Percentiles rank a stretch among this genome's conserved stretches.
These are phyloP conservation scores for Colletotrichum theobromicola DNA, from an alignment of 2,329 filamentous ascomycete species.

Conservation along the genomic window DNA sequence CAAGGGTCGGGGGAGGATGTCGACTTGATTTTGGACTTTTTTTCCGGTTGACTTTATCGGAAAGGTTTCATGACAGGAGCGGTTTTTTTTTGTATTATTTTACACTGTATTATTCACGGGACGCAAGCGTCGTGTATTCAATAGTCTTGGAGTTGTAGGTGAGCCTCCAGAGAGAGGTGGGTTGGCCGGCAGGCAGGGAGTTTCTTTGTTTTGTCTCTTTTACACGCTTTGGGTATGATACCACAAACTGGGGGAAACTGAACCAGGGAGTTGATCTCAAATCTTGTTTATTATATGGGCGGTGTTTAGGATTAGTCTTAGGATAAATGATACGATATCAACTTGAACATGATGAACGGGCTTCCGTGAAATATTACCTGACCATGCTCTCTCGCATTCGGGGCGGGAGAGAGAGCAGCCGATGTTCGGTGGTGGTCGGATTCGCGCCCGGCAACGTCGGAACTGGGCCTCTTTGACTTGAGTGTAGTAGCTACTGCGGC, in stretches of 20 bases:
- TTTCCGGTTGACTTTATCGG: not conserved
- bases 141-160: not conserved
- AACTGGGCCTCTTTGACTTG: too few species aligned
- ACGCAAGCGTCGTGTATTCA: not conserved
- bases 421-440: not conserved
- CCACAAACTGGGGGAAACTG: slow-evolving; percentile 4
- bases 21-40: not conserved
- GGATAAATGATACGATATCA: not conserved
- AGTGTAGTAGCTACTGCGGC: too few species aligned
- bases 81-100: not conserved
- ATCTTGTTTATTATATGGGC: not conserved
- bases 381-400: accelerated
- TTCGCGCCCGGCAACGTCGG: too few species aligned
- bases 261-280: not conserved
- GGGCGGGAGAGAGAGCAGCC: accelerated
- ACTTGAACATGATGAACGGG: not conserved
- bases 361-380: not conserved
- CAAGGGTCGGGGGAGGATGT: slow-evolving; percentile 5
- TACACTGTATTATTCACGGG: not conserved
- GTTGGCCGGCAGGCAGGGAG: not conserved
- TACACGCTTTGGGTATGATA: slow-evolving; percentile 15
- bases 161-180: not conserved
- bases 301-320: not conserved
- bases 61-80: too few species aligned
- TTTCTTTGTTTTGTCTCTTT: not conserved